Base-by-base conservation (phyloP, 139 green algal genomes). In the Pseudopediastrum boryanum region DNA sequence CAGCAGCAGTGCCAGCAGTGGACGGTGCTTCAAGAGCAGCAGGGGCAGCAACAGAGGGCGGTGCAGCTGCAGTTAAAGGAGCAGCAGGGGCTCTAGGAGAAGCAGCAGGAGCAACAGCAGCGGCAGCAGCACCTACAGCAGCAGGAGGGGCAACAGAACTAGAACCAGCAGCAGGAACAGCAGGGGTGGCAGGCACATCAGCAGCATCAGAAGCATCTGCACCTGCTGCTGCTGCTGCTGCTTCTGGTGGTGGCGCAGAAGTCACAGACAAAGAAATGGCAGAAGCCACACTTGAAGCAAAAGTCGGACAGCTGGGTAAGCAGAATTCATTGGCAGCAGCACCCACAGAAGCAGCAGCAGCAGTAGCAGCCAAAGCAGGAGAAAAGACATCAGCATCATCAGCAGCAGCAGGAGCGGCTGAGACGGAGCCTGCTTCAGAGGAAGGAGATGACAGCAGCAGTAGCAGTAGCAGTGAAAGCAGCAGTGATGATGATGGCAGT, bases 371-470 rank as follows among this genome's bases (percentile, higher is more conserved):
- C 33, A 31, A 42, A 63, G 67, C 67, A 75, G 67, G 44, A 61
- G 43, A 21, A 42, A 61, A 6, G 58, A 61, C 10, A 36, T 50
- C 19, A 71, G 56, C 72, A 71, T 42, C 51, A 56, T 21, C 36
- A 75, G 52, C 58, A 83, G 71, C 75, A 82, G 75, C 63, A 84
- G 70, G 58, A 79, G 72, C 72, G 62, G 58, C n/a, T n/a, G n/a
- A n/a, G n/a, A n/a, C n/a, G n/a, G n/a, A n/a, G n/a, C n/a, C n/a
- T n/a, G n/a, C n/a, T n/a, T n/a, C n/a, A n/a, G n/a, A n/a, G n/a
- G n/a, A n/a, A n/a, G n/a, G n/a, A n/a, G n/a, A n/a, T n/a, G n/a
- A 44, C 51, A 56, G 27, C 36, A 75, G 52, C 58, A 83, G 71
- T 64, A 82, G 75, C 63, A 84, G 70, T 59, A 79, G 72, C 72